Base-by-base conservation (phyloP, 1,284 basidiomycete genomes). In the Cryptococcus sp. region DNA sequence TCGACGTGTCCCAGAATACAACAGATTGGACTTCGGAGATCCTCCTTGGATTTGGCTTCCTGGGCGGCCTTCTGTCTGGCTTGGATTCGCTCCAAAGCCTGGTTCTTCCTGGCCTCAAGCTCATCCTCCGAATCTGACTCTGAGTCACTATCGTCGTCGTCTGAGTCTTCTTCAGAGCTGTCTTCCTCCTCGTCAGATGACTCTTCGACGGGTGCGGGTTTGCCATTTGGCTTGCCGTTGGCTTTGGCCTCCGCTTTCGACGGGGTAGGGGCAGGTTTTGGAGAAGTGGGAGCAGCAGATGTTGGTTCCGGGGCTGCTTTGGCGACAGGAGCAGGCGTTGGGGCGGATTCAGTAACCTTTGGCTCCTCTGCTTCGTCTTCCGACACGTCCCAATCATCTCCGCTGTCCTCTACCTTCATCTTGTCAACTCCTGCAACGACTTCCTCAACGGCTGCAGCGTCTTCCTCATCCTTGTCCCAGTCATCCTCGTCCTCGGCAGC, bases 1-100 rank as follows among this genome's bases (percentile, higher is more conserved):
- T 99, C 96, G 83, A 99, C 96, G 77, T 99, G 96, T 58, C 96
- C 96, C 58, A 99, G 80, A 74, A 99, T 98, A 86, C 95, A 98
- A 76, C 96, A 99, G 72, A 98, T 99, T 33, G 96, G 96, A 73
- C 88, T 92, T 49, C 96, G 88, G 55, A 99, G 79, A 73, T 98
- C 80, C 68, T 98, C 92, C 73, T 90, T 93, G 76, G 79, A 90
- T 55, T 91, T 81, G 4, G 88, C 89, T 36, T 93, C 90, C 64
- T 96, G 76, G 6, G 95, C 94, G 35, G 86, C 88, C 76, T 91
- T 86, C 70, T 87, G 88, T 6, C 88, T 87, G 67, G 92, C 89
- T 53, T 86, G 83, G 53, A 89, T 83, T 44, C 91, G 84, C 38
- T 84, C 85, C 46, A 87, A 86, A 8, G 93, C 91, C 62, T 90